phyloP scores from a whole-genome alignment of 1,284 basidiomycete genomes.

The Moesziomyces sp. region DNA sequence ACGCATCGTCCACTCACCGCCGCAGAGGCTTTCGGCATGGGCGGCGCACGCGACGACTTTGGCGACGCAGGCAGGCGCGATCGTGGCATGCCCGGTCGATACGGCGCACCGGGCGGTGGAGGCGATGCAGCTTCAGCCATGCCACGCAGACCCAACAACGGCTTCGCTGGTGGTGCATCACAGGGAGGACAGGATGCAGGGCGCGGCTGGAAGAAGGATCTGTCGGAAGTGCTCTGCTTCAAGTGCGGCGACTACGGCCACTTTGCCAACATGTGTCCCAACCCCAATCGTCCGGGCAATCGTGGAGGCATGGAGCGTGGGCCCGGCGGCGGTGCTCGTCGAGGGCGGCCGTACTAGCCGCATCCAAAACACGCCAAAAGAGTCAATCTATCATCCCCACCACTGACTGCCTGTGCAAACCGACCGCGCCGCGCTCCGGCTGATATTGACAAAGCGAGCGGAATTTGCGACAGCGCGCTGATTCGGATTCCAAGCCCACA shows the following conservation, averaged over 20 bases:
- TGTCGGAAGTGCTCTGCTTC: constrained; percentile 63
- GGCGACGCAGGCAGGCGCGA: constrained; percentile 21
- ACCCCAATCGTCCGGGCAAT: constrained; percentile 57
- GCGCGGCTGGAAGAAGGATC: constrained; percentile 48
- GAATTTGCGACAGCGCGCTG: too few species aligned
- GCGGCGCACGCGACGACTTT: constrained; percentile 16
- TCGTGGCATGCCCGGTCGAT: constrained; percentile 26
- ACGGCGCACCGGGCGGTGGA: constrained; percentile 22
- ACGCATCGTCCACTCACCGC: constrained; percentile 63
- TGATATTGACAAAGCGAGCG: too few species aligned
- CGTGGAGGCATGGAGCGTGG: constrained; percentile 56
- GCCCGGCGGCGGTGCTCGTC: constrained; percentile 29
- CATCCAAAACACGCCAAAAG: neutral
- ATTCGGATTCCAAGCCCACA: too few species aligned
- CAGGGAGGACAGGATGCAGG: constrained; percentile 23
- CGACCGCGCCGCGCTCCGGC: too few species aligned
- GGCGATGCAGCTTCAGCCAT: constrained; percentile 5
- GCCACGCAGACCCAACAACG: constrained; percentile 19
- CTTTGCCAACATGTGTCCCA: constrained; percentile 65
- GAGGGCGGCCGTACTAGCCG: constrained; percentile 31
- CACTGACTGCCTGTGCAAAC: too few species aligned
- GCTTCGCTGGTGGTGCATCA: neutral
- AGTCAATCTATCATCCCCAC: too few species aligned
- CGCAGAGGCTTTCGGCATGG: constrained; percentile 60
- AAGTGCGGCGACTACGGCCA: constrained; percentile 65